Evolutionary conservation across 495 filamentous ascomycete genomes (phyloP).

Genomic region (Bathelium albidoporum): DNA sequence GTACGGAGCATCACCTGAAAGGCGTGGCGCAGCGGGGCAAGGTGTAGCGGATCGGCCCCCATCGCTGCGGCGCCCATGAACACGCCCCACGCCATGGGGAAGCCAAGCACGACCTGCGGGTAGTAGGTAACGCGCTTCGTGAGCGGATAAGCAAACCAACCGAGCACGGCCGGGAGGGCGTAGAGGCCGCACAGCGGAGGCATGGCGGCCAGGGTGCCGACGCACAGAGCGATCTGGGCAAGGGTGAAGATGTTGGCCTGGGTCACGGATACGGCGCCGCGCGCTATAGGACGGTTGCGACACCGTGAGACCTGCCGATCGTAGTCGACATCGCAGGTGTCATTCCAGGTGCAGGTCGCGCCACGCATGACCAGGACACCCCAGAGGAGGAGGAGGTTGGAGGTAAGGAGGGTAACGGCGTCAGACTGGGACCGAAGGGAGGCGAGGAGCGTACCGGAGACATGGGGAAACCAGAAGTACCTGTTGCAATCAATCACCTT

Average conservation of each 20-base stretch:
- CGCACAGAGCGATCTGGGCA: background rate
- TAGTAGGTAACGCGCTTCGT: background rate
- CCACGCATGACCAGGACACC: conserved; percentile 27
- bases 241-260: conserved; percentile 27
- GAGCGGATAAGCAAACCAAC: background rate
- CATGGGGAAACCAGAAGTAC: conserved; percentile 20
- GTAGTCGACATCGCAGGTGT: conserved; percentile 34
- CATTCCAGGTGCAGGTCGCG: conserved; percentile 36
- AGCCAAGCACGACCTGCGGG: background rate
- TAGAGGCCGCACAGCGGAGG: background rate
- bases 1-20: background rate
- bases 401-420: background rate
- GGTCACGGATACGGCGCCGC: conserved; percentile 33
- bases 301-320: conserved; percentile 35
- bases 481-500: too few relatives aligned
- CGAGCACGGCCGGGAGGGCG: background rate
- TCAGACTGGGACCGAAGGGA: background rate
- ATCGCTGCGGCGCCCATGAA: background rate
- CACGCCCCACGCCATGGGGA: background rate
- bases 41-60: background rate
- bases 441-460: background rate
- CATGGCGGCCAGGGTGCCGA: background rate
- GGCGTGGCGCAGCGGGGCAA: background rate
- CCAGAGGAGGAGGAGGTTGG: conserved; percentile 3
- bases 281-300: conserved; percentile 35